Evolutionary conservation across 495 filamentous ascomycete species (phyloP).

Genomic region (Daldinia bambusicola): DNA sequence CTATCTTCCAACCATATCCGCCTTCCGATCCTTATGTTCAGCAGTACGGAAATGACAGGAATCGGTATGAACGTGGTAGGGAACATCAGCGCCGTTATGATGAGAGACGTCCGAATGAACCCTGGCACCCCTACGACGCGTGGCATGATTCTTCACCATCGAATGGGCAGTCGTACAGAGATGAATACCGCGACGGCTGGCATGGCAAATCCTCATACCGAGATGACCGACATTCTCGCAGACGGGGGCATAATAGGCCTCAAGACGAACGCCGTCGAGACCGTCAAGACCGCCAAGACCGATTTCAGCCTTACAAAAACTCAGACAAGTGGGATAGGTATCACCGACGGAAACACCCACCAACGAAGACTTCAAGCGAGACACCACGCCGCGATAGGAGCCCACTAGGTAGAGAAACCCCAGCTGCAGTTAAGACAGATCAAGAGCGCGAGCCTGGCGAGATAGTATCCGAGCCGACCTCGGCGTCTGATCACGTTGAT

Average conservation of each 20-base stretch:
- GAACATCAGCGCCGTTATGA: constrained; percentile 38
- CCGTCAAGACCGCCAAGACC: constrained; percentile 27
- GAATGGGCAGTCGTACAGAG: constrained; percentile 22
- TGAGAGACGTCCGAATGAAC: constrained; percentile 30
- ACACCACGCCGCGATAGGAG: constrained; percentile 12
- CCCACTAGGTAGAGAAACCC: constrained; percentile 21
- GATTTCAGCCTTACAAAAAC: constrained; percentile 35
- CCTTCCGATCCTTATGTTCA: constrained; percentile 30
- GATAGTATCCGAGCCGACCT: constrained; percentile 39
- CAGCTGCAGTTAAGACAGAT: constrained; percentile 19
- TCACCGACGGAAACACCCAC: constrained; percentile 27
- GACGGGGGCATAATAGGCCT: constrained; percentile 26
- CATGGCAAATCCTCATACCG: constrained; percentile 28
- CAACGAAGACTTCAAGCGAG: constrained; percentile 18
- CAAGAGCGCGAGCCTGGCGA: constrained; percentile 42
- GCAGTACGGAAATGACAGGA: constrained; percentile 35
- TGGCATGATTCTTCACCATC: constrained; percentile 28
- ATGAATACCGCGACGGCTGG: constrained; percentile 32
- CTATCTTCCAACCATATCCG: constrained; percentile 29
- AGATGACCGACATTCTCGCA: constrained; percentile 34
- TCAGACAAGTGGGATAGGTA: constrained; percentile 40
- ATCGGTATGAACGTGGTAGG: constrained; percentile 26
- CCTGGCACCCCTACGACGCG: constrained; percentile 30
- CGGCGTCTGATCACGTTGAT: constrained; percentile 28
- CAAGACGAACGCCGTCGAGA: constrained; percentile 38